These are phyloP conservation scores for Cyberlindnera petersonii DNA, from an alignment of 805 yeast species.

Conservation along the genomic window DNA sequence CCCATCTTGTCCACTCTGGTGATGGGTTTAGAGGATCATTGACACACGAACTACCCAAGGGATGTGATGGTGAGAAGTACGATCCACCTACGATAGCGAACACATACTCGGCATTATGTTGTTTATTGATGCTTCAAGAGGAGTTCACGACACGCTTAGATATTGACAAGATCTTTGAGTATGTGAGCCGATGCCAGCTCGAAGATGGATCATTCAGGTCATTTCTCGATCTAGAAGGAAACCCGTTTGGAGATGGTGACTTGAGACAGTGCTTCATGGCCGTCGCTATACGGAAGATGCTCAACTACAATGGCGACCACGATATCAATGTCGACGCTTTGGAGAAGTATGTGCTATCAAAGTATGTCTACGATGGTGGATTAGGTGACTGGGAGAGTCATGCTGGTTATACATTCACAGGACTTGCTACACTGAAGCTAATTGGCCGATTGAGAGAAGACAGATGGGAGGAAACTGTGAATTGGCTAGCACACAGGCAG, in stretches of 20 bases:
- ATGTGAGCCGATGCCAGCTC: conserved; percentile 58
- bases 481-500: conserved; percentile 68
- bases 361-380: conserved; percentile 62
- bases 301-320: conserved; percentile 28
- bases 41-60: conserved; percentile 34
- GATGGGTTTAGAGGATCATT: conserved; percentile 59
- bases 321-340: conserved; percentile 40
- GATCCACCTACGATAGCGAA: conserved; percentile 68
- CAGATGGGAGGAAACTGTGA: conserved; percentile 39
- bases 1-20: conserved; percentile 37
- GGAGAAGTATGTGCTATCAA: conserved; percentile 33
- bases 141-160: conserved; percentile 39
- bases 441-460: conserved; percentile 27
- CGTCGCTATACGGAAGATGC: conserved; percentile 50
- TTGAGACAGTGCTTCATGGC: conserved; percentile 75
- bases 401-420: conserved; percentile 86
- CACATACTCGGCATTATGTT: conserved; percentile 70
- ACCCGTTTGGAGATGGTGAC: conserved; percentile 60
- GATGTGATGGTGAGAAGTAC: conserved; percentile 28
- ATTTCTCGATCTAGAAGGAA: conserved; percentile 30
- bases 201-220: conserved; percentile 56
- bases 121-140: conserved; percentile 48
- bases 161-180: conserved; percentile 41
- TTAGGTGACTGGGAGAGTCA: conserved; percentile 71
- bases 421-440: conserved; percentile 55